These are phyloP conservation scores for Zygotorulaspora danielsina DNA, from an alignment of 805 yeast species.

Conservation along the genomic window DNA sequence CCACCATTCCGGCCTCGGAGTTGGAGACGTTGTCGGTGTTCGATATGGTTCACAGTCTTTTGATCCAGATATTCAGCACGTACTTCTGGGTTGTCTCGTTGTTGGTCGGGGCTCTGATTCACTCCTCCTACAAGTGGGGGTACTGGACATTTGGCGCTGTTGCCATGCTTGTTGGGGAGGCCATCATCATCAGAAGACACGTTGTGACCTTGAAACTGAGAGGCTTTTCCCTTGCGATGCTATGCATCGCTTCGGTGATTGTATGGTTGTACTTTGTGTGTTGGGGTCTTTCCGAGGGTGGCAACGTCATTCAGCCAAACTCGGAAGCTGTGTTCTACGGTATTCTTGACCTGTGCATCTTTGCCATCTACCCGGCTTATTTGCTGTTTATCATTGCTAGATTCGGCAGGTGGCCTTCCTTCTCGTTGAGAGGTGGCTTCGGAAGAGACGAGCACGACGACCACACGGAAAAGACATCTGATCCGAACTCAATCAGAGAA, in stretches of 20 bases:
- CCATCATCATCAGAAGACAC: slow-evolving; percentile 32
- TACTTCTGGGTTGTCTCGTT: slow-evolving; percentile 50
- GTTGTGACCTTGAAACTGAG: slow-evolving; percentile 18
- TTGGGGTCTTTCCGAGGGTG: slow-evolving; percentile 56
- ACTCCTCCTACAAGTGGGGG: slow-evolving; percentile 64
- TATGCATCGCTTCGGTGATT: slow-evolving; percentile 33
- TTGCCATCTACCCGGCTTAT: slow-evolving; percentile 41
- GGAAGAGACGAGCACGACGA: slow-evolving; percentile 9
- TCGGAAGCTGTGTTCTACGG: slow-evolving; percentile 55
- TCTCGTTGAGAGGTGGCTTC: slow-evolving; percentile 15
- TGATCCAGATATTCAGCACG: slow-evolving; percentile 42
- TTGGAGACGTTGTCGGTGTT: slow-evolving; percentile 12
- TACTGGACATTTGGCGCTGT: slow-evolving; percentile 53
- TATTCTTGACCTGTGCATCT: slow-evolving; percentile 44
- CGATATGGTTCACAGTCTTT: slow-evolving; percentile 28
- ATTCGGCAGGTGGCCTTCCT: slow-evolving; percentile 16
- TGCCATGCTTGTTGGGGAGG: slow-evolving; percentile 41
- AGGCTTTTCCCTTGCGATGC: slow-evolving; percentile 14
- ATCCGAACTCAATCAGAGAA: slow-evolving; percentile 27
- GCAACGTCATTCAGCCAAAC: slow-evolving; percentile 50
- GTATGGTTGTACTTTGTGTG: slow-evolving; percentile 42
- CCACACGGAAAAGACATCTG: slow-evolving; percentile 16
- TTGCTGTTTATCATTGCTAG: slow-evolving; percentile 18
- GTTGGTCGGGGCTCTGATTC: slow-evolving; percentile 53
- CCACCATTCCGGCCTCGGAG: slow-evolving; percentile 5